These are phyloP conservation scores for Botrytis porri DNA, from an alignment of 2,329 filamentous ascomycete species.

Conservation along the genomic window DNA sequence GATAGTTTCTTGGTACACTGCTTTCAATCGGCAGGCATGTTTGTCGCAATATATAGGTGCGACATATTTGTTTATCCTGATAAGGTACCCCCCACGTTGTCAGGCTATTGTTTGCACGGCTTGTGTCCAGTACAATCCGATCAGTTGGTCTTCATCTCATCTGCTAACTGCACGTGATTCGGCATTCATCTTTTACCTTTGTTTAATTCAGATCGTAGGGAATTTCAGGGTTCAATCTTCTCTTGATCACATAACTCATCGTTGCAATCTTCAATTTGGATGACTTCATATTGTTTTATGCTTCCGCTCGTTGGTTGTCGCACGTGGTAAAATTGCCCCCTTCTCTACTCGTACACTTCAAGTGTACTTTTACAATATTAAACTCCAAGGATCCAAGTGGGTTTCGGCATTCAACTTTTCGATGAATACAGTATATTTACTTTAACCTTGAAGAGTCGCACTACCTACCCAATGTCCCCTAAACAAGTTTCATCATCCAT, in stretches of 20 bases:
- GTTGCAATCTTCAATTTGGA: neutral
- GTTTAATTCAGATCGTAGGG: neutral
- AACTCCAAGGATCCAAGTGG: neutral
- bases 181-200: neutral
- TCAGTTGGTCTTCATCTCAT: neutral
- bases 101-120: neutral
- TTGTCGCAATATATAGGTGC: neutral
- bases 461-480: neutral
- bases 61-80: neutral
- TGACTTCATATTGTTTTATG: neutral
- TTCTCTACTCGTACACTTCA: too few species aligned
- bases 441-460: neutral
- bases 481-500: neutral
- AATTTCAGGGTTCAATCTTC: neutral
- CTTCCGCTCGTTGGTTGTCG: neutral
- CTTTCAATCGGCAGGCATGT: conserved; percentile 3
- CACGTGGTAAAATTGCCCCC: neutral
- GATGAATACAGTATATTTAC: neutral
- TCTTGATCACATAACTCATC: neutral
- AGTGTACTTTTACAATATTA: neutral
- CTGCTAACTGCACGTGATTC: neutral
- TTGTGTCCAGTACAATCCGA: neutral
- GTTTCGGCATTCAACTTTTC: neutral
- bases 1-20: conserved; percentile 7
- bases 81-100: conserved; percentile 6